Percentiles rank a stretch among this genome's conserved stretches.
Conservation (phyloP, 225 moss, liverwort and hornwort species). For the Marchantia polymorpha region DNA sequence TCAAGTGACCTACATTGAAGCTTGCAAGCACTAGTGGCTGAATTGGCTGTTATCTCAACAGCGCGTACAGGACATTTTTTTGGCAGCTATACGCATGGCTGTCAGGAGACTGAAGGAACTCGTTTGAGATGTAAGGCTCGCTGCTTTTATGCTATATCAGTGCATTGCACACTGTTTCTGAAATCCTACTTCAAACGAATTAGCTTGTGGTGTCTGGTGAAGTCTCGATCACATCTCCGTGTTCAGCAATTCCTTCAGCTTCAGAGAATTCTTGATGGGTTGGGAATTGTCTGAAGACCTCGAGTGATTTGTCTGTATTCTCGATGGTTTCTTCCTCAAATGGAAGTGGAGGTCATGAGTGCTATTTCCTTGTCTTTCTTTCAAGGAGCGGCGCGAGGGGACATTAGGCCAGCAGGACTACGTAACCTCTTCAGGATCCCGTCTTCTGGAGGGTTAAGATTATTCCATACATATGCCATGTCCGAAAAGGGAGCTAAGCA, state of each 20-base stretch:
- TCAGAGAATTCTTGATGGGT: not conserved
- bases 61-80: not conserved
- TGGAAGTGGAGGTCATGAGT: not conserved
- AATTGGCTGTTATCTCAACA: conserved; percentile 8
- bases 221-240: not conserved
- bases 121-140: not conserved
- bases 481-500: not conserved
- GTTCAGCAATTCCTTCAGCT: not conserved
- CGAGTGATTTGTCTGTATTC: not conserved
- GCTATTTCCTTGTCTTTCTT: not conserved
- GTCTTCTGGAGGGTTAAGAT: too few relatives aligned
- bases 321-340: not conserved
- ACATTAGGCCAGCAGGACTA: too few relatives aligned
- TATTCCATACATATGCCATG: not conserved
- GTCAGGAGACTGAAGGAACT: conserved; percentile 5
- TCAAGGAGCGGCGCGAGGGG: not conserved
- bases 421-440: too few relatives aligned
- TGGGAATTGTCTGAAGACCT: not conserved
- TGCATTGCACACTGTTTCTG: not conserved
- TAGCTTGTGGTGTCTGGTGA: not conserved
- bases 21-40: conserved; percentile 12
- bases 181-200: not conserved
- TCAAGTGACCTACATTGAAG: not conserved
- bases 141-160: not conserved
- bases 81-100: conserved; percentile 10